Evolutionary conservation across 2,329 filamentous ascomycete species (phyloP).

Genomic region (Aspergillus caelatus): DNA sequence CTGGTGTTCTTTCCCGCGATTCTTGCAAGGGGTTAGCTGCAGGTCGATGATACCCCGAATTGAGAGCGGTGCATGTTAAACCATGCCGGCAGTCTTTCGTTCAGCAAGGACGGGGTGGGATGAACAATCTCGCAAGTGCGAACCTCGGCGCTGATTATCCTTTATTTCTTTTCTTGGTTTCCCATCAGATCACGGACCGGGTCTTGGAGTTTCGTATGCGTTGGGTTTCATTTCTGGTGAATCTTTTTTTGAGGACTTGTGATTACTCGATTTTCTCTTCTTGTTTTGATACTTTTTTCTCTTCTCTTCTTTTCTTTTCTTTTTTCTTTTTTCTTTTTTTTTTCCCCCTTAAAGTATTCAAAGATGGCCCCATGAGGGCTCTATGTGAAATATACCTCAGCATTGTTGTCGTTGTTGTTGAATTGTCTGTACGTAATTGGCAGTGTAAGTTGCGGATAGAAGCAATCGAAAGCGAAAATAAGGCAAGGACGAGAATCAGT

Average conservation of each 20-base stretch:
- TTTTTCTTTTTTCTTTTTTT: too few species aligned
- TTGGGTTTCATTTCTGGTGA: constrained; percentile 18
- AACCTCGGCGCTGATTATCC: background rate
- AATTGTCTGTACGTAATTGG: background rate
- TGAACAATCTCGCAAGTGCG: background rate
- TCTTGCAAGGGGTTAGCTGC: constrained; percentile 14
- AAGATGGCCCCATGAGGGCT: background rate
- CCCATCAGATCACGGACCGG: constrained; percentile 3
- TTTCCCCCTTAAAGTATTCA: background rate
- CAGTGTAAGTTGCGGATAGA: background rate
- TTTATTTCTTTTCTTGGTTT: constrained; percentile 1
- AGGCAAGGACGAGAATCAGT: background rate
- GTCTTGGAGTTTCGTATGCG: constrained; percentile 16
- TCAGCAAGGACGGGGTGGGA: background rate
- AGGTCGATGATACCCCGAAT: constrained; percentile 14
- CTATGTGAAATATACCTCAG: background rate
- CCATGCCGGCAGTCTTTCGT: background rate
- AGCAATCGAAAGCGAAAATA: background rate
- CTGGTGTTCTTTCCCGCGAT: background rate
- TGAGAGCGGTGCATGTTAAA: background rate
- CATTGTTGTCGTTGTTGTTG: background rate
- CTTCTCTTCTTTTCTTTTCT: too few species aligned
- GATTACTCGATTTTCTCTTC: background rate
- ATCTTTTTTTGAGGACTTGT: constrained; percentile 9
- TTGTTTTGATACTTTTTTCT: background rate